A percentile compares a stretch with the other conserved stretches of the same genome.
Evolutionary conservation across 2,329 filamentous ascomycete genomes (phyloP).

Genomic region (Cladophialophora yegresii): DNA sequence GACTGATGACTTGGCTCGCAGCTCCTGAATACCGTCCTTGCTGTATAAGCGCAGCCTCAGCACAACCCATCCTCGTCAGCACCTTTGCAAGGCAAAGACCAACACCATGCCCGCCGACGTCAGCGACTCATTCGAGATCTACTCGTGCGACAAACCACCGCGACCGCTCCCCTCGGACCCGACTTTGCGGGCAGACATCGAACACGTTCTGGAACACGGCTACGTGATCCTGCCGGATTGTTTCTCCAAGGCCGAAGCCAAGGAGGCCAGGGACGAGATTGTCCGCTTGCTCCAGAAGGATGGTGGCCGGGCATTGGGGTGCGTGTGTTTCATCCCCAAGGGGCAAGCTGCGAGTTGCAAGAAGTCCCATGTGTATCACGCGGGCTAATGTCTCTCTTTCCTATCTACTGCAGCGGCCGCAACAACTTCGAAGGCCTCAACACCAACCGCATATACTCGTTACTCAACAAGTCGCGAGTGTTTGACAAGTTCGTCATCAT

Average conservation of each 20-base stretch:
- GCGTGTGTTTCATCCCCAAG: not conserved
- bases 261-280: conserved; percentile 40
- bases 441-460: conserved; percentile 45
- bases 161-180: conserved; percentile 34
- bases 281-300: conserved; percentile 41
- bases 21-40: too few relatives aligned
- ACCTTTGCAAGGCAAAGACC: not conserved
- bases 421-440: conserved; percentile 45
- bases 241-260: conserved; percentile 41
- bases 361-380: too few relatives aligned
- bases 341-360: too few relatives aligned
- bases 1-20: not conserved
- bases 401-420: conserved; percentile 37
- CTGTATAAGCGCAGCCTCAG: not conserved
- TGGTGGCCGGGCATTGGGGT: not conserved
- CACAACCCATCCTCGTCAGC: not conserved
- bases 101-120: not conserved
- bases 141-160: conserved; percentile 13
- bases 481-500: conserved; percentile 46
- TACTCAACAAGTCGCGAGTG: conserved; percentile 45
- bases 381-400: not conserved
- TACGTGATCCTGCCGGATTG: conserved; percentile 43
- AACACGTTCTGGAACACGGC: conserved; percentile 42
- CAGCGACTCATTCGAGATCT: conserved; percentile 20
- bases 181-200: conserved; percentile 36